These are phyloP conservation scores for Microdochium bolleyi DNA, from an alignment of 2,329 filamentous ascomycete genomes.

Conservation along the genomic window DNA sequence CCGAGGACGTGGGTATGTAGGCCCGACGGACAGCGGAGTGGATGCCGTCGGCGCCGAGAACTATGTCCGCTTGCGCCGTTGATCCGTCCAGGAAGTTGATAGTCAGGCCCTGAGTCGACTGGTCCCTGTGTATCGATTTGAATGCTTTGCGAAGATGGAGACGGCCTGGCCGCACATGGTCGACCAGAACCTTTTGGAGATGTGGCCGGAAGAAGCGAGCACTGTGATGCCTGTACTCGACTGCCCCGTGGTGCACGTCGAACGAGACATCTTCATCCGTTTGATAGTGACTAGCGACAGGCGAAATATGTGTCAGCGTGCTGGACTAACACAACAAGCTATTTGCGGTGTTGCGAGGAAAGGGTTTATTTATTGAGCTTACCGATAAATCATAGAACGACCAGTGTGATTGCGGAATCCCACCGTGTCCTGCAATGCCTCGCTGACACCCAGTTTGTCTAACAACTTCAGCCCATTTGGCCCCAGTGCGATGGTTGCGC, in stretches of 20 bases:
- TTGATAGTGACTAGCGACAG: conserved; percentile 24
- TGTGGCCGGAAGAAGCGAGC: not conserved
- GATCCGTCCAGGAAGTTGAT: conserved; percentile 40
- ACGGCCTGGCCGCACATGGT: not conserved
- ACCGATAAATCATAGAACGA: conserved; percentile 37
- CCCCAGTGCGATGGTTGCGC: conserved; percentile 39
- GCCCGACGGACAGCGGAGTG: conserved; percentile 34
- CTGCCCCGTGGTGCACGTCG: conserved; percentile 7
- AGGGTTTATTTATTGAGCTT: conserved; percentile 2
- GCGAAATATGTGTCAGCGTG: not conserved
- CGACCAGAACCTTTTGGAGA: not conserved
- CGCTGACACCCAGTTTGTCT: conserved; percentile 38
- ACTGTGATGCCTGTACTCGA: not conserved
- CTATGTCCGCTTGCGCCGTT: conserved; percentile 31
- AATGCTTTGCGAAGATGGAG: not conserved
- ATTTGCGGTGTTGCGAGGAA: not conserved
- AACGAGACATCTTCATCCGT: conserved; percentile 34
- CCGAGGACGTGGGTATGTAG: conserved; percentile 31
- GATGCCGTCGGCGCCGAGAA: conserved; percentile 46
- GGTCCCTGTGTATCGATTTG: not conserved
- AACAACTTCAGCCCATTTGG: conserved; percentile 45
- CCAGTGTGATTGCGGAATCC: conserved; percentile 31
- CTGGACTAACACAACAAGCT: not conserved
- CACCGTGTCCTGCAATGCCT: conserved; percentile 31
- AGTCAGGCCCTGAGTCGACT: conserved; percentile 14